Evolutionary conservation across 805 yeast species (phyloP).

Genomic region (Teunomyces pallodes): DNA sequence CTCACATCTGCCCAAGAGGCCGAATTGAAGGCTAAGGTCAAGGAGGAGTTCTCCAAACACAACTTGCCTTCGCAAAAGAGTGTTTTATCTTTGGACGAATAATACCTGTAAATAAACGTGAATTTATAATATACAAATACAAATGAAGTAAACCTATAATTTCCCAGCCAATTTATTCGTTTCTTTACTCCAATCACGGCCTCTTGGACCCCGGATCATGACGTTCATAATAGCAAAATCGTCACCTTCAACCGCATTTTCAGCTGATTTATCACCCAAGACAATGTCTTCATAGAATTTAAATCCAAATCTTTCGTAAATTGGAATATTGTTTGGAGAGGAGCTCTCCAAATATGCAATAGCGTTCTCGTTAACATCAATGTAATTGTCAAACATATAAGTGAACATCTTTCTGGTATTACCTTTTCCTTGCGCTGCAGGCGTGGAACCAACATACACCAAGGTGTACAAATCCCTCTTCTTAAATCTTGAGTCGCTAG

Average conservation of each 20-base stretch:
- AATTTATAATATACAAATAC: not conserved
- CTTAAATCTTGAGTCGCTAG: constrained; percentile 37
- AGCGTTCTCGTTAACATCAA: constrained; percentile 39
- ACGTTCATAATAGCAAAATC: constrained; percentile 44
- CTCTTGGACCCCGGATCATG: constrained; percentile 40
- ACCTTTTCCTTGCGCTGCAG: constrained; percentile 54
- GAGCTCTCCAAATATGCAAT: constrained; percentile 52
- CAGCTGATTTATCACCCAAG: constrained; percentile 31
- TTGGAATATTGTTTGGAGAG: constrained; percentile 43
- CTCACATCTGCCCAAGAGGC: constrained; percentile 64
- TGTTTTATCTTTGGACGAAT: constrained; percentile 42
- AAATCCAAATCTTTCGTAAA: constrained; percentile 52
- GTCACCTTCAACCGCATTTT: constrained; percentile 31
- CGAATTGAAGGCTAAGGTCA: constrained; percentile 49
- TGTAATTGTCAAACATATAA: constrained; percentile 43
- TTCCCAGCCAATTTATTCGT: constrained; percentile 5
- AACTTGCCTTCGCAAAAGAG: constrained; percentile 60
- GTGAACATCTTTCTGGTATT: constrained; percentile 50
- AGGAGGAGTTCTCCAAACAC: constrained; percentile 50
- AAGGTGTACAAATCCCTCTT: constrained; percentile 40
- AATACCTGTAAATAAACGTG: constrained; percentile 6
- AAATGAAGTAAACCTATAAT: constrained; percentile 1
- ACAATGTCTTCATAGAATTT: constrained; percentile 47
- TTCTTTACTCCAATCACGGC: constrained; percentile 32
- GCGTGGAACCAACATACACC: constrained; percentile 45